Evolutionary conservation across 2,329 filamentous ascomycete species (phyloP), one percentile per base, ranked within the genome.

Genomic region (Ploettnerulaceae sp.): DNA sequence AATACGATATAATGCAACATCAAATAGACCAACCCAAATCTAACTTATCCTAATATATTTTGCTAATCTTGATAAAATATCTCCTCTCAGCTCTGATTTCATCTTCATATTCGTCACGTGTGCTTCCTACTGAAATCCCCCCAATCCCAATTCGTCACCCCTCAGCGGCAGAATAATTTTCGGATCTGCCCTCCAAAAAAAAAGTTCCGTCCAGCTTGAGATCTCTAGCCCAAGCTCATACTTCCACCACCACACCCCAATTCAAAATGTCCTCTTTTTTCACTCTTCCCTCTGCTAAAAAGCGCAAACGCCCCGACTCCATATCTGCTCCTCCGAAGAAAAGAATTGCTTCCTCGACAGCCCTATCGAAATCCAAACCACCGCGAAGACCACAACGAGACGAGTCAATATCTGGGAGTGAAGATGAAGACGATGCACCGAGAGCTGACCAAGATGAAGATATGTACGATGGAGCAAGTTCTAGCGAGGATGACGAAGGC

Each of bases 181-280:
- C 28, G 41, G 15, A 29, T 29, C 18, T 21, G 4, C 31, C 26
- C 21, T 26, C n/a, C 11, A 24, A 43, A 42, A 45, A 53, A 33
- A 28, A 34, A 44, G 15, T 35, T 37, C 31, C 12, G 9, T 25
- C 26, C 31, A 25, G 14, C 22, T 24, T 32, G 8, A 44, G 8
- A 22, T 8, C 35, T 34, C 8, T 5, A 14, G 14, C 29, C 35
- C n/a, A 1, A 20, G 29, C 24, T 15, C 15, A 25, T 5, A 5
- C 2, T 20, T 25, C 15, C 34, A 26, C 38, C 39, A 21, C 31
- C 28, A 18, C 25, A 36, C 12, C 20, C 43, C 39, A 26, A 35
- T 12, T 37, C 37, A 54, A 21, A 20, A 94, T 95, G 90, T 95
- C 91, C 62, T 95, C 90, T 29, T 98, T 97, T 70, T 98, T 98